Evolutionary conservation across 805 yeast species (phyloP).

Genomic region (Suhomyces pyralidae): DNA sequence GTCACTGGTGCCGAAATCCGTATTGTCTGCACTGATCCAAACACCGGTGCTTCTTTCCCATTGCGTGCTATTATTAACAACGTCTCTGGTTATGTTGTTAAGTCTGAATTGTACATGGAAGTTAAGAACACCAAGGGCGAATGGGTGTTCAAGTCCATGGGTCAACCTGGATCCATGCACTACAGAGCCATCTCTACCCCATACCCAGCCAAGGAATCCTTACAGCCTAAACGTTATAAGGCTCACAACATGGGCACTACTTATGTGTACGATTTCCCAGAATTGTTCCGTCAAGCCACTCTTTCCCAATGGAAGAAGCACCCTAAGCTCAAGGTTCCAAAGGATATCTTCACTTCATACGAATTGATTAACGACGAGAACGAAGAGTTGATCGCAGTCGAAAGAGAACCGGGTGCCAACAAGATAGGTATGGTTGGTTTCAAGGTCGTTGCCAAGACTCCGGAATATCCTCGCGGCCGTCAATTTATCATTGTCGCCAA

Average conservation of each 20-base stretch:
- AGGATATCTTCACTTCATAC: slow-evolving; percentile 69
- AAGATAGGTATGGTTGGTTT: slow-evolving; percentile 97
- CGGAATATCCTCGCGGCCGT: slow-evolving; percentile 96
- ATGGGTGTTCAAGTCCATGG: slow-evolving; percentile 95
- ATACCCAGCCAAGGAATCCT: slow-evolving; percentile 95
- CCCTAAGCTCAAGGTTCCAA: slow-evolving; percentile 60
- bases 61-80: slow-evolving; percentile 94
- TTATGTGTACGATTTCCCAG: slow-evolving; percentile 98
- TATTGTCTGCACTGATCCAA: slow-evolving; percentile 88
- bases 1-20: slow-evolving; percentile 97
- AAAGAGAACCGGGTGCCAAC: slow-evolving; percentile 95
- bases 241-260: slow-evolving; percentile 99
- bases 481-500: slow-evolving; percentile 90
- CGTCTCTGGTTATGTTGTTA: slow-evolving; percentile 95
- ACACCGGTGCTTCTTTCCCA: slow-evolving; percentile 88
- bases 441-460: slow-evolving; percentile 85
- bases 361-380: slow-evolving; percentile 86
- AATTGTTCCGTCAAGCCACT: slow-evolving; percentile 91
- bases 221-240: slow-evolving; percentile 97
- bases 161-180: slow-evolving; percentile 96
- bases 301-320: slow-evolving; percentile 77
- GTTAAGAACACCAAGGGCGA: slow-evolving; percentile 89
- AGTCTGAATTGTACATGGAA: slow-evolving; percentile 92
- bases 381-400: slow-evolving; percentile 78
- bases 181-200: slow-evolving; percentile 93